Evolutionary conservation across 176 grass and related monocot genomes (phyloP).

Genomic region (Oryza meridionalis): DNA sequence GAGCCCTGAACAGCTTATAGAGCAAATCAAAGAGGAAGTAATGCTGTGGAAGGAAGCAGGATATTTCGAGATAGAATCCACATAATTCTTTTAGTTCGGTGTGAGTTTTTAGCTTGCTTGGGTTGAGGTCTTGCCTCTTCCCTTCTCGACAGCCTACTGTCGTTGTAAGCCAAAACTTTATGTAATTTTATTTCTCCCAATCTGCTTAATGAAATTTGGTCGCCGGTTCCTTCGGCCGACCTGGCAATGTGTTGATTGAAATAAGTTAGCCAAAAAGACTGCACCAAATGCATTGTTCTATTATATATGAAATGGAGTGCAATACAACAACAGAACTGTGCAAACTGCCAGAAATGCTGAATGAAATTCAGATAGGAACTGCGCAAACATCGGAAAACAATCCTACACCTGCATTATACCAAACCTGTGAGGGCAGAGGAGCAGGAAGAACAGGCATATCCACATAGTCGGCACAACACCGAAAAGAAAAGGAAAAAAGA

Average conservation of each 20-base stretch:
- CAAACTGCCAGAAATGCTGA: not conserved
- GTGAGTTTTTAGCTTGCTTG: no score
- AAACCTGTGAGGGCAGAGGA: constrained; percentile 38
- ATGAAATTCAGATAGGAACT: not conserved
- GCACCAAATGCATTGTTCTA: not conserved
- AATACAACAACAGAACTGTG: not conserved
- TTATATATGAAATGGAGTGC: not conserved
- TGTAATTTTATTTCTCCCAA: no score
- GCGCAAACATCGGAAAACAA: not conserved
- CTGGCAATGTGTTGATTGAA: not conserved
- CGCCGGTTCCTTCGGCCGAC: no score
- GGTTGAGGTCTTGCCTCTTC: no score
- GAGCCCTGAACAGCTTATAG: no score
- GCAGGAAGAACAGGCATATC: constrained; percentile 15
- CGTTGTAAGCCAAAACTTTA: no score
- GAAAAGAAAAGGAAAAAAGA: not conserved
- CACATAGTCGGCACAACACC: constrained; percentile 25
- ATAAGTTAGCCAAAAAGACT: not conserved
- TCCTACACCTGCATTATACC: constrained; percentile 9
- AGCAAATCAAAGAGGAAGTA: no score
- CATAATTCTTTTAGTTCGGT: no score
- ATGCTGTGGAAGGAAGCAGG: no score
- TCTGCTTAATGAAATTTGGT: no score
- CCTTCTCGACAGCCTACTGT: no score
- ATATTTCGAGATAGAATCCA: no score